Evolutionary conservation across 352 stramenopile genomes (phyloP).

Genomic region (Phytopythium delawarense): DNA sequence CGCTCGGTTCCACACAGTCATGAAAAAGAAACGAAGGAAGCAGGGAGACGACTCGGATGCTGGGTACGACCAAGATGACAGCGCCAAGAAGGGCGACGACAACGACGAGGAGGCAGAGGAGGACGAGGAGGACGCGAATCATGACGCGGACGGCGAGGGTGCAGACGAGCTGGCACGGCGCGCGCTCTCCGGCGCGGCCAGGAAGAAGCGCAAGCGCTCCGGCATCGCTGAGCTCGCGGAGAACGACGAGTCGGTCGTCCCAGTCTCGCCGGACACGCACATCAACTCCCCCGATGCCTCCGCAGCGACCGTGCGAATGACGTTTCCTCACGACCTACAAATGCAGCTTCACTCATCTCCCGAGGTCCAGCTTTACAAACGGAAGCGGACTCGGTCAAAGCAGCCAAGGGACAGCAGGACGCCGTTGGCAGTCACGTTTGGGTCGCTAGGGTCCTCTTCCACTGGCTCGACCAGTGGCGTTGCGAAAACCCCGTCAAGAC

Average conservation of each 20-base stretch:
- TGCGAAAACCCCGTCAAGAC: neutral
- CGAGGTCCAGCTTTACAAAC: slow-evolving; percentile 58
- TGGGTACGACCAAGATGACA: slow-evolving; percentile 35
- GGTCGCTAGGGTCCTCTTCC: neutral
- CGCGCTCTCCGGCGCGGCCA: slow-evolving; percentile 18
- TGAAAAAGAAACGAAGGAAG: slow-evolving; percentile 32
- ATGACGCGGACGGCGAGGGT: slow-evolving; percentile 40
- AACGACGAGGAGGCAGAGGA: slow-evolving; percentile 55
- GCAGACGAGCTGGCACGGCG: slow-evolving; percentile 30
- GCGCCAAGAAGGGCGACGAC: slow-evolving; percentile 39
- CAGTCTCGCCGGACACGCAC: slow-evolving; percentile 62
- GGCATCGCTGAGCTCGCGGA: slow-evolving; percentile 27
- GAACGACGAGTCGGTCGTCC: slow-evolving; percentile 59
- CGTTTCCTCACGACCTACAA: slow-evolving; percentile 46
- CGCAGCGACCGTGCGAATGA: slow-evolving; percentile 47
- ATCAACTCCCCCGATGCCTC: slow-evolving; percentile 55
- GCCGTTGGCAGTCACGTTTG: slow-evolving; percentile 29
- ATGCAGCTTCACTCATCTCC: slow-evolving; percentile 31
- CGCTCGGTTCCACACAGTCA: slow-evolving; percentile 49
- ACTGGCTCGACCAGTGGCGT: neutral
- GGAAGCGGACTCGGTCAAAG: slow-evolving; percentile 31
- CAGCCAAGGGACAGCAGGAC: slow-evolving; percentile 12
- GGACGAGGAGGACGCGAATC: slow-evolving; percentile 46
- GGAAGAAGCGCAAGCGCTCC: slow-evolving; percentile 50
- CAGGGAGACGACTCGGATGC: slow-evolving; percentile 34